These are phyloP conservation scores for Metarhizium rileyi DNA, from an alignment of 2,329 filamentous ascomycete species.

Conservation along the genomic window DNA sequence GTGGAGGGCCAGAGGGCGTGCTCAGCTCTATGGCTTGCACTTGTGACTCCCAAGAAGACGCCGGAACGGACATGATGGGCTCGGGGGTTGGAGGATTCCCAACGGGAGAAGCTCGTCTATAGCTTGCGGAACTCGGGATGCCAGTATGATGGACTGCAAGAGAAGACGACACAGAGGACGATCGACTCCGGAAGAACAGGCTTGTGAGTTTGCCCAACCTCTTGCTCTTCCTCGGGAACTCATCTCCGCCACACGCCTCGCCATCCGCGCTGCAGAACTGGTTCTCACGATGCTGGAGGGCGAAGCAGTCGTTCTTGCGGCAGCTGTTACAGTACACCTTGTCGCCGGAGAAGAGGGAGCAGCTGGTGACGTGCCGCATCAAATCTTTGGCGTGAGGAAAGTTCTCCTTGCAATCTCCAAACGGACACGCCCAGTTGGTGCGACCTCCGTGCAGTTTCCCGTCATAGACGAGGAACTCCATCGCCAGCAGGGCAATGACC, in stretches of 20 bases:
- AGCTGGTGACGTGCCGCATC: neutral
- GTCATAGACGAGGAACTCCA: slow-evolving; percentile 1
- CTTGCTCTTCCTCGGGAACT: neutral
- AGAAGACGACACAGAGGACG: neutral
- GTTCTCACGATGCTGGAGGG: neutral
- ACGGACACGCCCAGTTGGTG: neutral
- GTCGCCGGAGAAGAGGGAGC: neutral
- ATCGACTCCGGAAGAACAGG: neutral
- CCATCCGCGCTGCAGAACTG: neutral
- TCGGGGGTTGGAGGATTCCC: neutral
- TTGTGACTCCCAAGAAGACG: no score
- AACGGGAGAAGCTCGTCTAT: neutral
- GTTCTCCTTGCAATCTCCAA: slow-evolving; percentile 2
- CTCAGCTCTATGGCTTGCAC: no score
- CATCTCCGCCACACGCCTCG: neutral
- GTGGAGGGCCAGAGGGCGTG: no score
- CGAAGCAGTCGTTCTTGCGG: slow-evolving; percentile 1
- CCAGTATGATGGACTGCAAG: neutral
- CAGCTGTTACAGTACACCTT: slow-evolving; percentile 8
- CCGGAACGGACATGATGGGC: no score
- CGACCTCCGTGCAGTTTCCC: neutral
- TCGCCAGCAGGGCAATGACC: neutral
- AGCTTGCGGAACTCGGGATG: neutral
- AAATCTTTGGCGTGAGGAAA: neutral
- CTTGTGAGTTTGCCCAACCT: neutral